These are phyloP conservation scores for Dendrocalamus sinicus DNA, from an alignment of 176 grass and related monocot genomes.

Conservation along the genomic window DNA sequence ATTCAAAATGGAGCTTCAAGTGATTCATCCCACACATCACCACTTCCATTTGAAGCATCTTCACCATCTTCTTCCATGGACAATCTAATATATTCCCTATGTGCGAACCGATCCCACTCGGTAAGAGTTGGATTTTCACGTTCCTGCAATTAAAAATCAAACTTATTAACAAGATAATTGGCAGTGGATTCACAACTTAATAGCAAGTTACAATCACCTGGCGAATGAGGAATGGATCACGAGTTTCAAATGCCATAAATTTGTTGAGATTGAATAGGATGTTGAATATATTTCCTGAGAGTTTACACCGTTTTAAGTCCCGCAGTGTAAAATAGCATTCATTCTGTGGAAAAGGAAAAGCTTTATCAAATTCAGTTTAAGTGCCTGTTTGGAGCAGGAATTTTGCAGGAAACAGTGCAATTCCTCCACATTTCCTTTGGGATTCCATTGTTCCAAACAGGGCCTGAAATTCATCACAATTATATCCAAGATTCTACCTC, in stretches of 20 bases:
- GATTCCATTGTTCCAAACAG: conserved; percentile 6
- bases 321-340: conserved; percentile 80
- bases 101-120: conserved; percentile 98
- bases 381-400: conserved; percentile 5
- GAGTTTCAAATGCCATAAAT: conserved; percentile 99
- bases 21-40: conserved; percentile 99
- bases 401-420: conserved; percentile 21
- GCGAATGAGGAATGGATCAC: conserved; percentile 97
- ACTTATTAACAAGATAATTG: conserved; percentile 30
- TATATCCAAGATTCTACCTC: conserved; percentile 66
- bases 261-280: conserved; percentile 99
- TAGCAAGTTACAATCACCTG: conserved; percentile 61
- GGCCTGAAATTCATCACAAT: neutral
- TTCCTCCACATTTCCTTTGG: neutral
- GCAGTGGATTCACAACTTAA: conserved; percentile 32
- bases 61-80: conserved; percentile 99
- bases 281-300: conserved; percentile 99
- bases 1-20: conserved; percentile 95
- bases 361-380: conserved; percentile 41
- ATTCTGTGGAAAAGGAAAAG: conserved; percentile 65
- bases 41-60: conserved; percentile 99
- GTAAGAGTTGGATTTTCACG: conserved; percentile 96
- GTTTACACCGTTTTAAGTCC: conserved; percentile 88
- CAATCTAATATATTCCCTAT: conserved; percentile 96
- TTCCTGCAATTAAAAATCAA: conserved; percentile 60